Base-by-base conservation (phyloP, 2,329 filamentous ascomycete genomes). In the Colletotrichum godetiae region DNA sequence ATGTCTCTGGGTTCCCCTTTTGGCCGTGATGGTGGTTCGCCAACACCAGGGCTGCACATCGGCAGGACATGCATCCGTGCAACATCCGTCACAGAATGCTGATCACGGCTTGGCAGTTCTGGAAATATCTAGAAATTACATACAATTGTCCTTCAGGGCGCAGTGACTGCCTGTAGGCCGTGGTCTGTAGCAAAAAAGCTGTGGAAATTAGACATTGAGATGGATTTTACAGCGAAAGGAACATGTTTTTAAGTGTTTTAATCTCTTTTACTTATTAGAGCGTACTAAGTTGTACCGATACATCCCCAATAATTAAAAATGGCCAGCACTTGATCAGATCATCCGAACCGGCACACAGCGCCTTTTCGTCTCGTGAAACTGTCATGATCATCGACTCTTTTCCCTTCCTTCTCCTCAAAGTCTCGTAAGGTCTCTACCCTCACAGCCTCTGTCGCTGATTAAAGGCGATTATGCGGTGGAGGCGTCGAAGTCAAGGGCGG, bases 401-500 rank as follows among this genome's bases (percentile, higher is more conserved):
- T 5, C 10, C 19, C 19, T 5, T 7, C 29, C 22, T 42, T n/a
- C 61, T 13, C 5, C 22, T 19, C 12, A n/a, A 4, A 27, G 10
- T 22, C 0, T 15, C 3, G 4, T 22, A n/a, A 24, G 49, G 8
- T 53, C 22, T 55, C n/a, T 3, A 56, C 5, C 5, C 42, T 37
- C 67, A n/a, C 6, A 13, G 19, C 13, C 13, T 13, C 61, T 33
- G 10, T 19, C 46, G 61, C 49, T 22, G 13, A 57, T 31, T 31
- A 46, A 35, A 10, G 66, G 12, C 57, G 13, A 35, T 68, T 56
- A 74, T 52, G 57, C 57, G 52, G 74, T 75, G 46, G 68, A 60
- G 55, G 71, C 73, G 1, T 76, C 24, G 12, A 76, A 75, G 37
- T 74, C 61, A 11, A 76, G 75, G 52, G 71, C 75, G 56, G 83